Base-by-base conservation (phyloP, 1,139 yeast genomes). In the Yamadazyma siamensis region DNA sequence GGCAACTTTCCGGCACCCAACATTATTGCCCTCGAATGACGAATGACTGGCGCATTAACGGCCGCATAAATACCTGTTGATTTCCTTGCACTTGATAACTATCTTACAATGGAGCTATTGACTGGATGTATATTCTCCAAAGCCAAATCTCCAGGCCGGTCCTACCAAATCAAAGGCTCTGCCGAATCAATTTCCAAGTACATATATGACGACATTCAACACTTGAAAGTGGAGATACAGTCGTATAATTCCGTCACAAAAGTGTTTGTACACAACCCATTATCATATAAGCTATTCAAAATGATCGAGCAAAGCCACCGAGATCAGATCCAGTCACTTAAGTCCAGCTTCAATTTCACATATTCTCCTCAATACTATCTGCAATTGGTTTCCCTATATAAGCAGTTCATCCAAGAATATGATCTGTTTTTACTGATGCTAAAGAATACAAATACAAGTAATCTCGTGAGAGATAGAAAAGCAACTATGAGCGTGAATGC, bases 221-320 rank as follows among this genome's bases (percentile, higher is more conserved):
- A 26, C 2, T 32, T 33, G 2, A 41, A 36, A 28, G 41, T 36
- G 29, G 40, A 41, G 9, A 42, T 43, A 2, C 32, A 34, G 14
- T 21, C 25, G 10, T 39, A 32, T 17, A 43, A 37, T 24, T 34
- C 41, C 14, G 19, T 31, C 15, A 43, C 43, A 2, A 27, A 27
- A 9, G 29, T 41, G 2, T 38, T 43, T 15, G 26, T 23, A 2
- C 27, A 18, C 14, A 34, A 34, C 21, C 33, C 42, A 4, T 33
- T 41, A 3, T 40, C 38, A 28, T 41, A 38, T 25, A 43, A 43
- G 28, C 26, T 43, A 7, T 43, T 19, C 33, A 41, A 41, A 22
- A 13, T 35, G 11, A 32, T 41, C 2, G 44, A 42, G 23, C 10
- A 25, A 10, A 23, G 29, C 17, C 46, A 41, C 14, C 11, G 13